A percentile compares a stretch with the other conserved stretches of the same genome.
These are phyloP conservation scores for Sporothrix brunneoviolacea DNA, from an alignment of 2,329 filamentous ascomycete genomes.

Conservation along the genomic window DNA sequence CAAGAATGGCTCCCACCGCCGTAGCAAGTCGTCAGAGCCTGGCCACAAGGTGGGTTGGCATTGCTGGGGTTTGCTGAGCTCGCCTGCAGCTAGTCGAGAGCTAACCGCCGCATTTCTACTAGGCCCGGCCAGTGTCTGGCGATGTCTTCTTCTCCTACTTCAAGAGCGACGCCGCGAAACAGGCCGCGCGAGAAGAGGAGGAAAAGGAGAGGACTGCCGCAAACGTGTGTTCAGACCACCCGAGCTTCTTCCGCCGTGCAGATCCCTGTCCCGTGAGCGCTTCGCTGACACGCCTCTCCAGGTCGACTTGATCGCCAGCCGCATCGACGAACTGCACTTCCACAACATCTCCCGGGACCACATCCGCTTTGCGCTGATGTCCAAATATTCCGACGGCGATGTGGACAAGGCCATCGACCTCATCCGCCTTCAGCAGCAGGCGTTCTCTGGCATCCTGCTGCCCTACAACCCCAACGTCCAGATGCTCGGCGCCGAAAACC, in stretches of 20 bases:
- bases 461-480: slow-evolving; percentile 64
- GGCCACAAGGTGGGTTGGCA: slow-evolving; percentile 40
- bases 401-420: slow-evolving; percentile 69
- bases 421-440: slow-evolving; percentile 70
- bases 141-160: slow-evolving; percentile 60
- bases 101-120: slow-evolving; percentile 1
- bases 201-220: slow-evolving; percentile 30
- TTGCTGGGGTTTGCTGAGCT: slow-evolving; percentile 12
- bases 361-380: slow-evolving; percentile 49
- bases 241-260: background rate
- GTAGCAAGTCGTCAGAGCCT: slow-evolving; percentile 50
- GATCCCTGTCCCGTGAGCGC: background rate
- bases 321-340: slow-evolving; percentile 38
- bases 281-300: slow-evolving; percentile 19
- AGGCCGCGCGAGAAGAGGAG: slow-evolving; percentile 48
- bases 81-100: background rate
- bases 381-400: slow-evolving; percentile 61
- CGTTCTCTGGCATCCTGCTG: slow-evolving; percentile 70
- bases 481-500: slow-evolving; percentile 81
- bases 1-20: slow-evolving; percentile 48
- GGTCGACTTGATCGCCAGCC: slow-evolving; percentile 36
- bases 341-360: slow-evolving; percentile 50
- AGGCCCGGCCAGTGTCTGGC: slow-evolving; percentile 47
- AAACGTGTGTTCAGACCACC: slow-evolving; percentile 9
- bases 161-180: slow-evolving; percentile 52